Evolutionary conservation across 805 yeast species (phyloP), one percentile per base, ranked within the genome.

Genomic region (Spencermartinsiella europaea): DNA sequence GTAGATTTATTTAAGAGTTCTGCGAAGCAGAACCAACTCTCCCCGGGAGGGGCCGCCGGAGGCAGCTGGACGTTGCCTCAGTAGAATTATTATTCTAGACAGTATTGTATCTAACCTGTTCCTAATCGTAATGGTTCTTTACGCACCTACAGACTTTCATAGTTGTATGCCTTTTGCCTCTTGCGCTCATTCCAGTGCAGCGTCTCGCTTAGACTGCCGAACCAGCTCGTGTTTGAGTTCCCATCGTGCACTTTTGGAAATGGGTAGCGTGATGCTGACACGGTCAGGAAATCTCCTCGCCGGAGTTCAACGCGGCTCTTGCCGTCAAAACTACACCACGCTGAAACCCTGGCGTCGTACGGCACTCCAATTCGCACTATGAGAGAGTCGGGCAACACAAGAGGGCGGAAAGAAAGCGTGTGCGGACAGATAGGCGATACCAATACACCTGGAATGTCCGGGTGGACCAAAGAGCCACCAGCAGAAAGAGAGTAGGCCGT

Each of bases 281-380:
- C 77, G 0, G 89, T 79, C 28, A 93, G 85, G 57, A 86, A 89
- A 62, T 88, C 93, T 5, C 98, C 97, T 46, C 79, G 80, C 28
- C 70, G 66, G 40, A 93, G 67, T 62, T 93, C 96, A 3, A 88
- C 83, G 36, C 98, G 71, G 19, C 81, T 80, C 55, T 93, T 81
- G 10, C 99, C 99, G 66, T 93, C 99, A 62, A 93, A 93, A 1
- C 96, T 83, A 1, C 95, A 95, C 95, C 96, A 93, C 0, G 98
- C 97, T 0, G 96, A 86, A 3, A 93, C 80, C 44, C 99, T 70
- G 37, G 95, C 83, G 47, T 74, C 76, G 45, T 80, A 68, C 2
- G 97, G 95, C 2, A 88, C 93, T 55, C 83, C 85, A 3, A 90
- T 85, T 57, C 79, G 83, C 48, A 90, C 67, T 20, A 77, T 73